phyloP scores from a whole-genome alignment of 2,329 filamentous ascomycete species.

The Ceratocystis colombiana region DNA sequence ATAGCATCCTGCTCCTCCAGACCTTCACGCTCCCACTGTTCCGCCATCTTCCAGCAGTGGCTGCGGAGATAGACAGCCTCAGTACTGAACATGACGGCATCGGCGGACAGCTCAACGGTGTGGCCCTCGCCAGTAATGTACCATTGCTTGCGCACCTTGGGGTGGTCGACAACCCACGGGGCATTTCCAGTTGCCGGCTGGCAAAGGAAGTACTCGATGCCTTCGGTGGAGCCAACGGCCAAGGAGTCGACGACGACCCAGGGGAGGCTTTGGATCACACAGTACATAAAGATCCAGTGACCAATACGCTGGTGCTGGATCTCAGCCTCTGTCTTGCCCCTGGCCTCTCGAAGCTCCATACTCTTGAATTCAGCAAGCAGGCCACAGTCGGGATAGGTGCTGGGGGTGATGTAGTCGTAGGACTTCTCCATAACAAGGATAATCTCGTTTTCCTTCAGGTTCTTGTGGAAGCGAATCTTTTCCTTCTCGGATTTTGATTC shows the following conservation, averaged over 20 bases:
- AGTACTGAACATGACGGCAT: constrained; percentile 51
- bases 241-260: constrained; percentile 69
- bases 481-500: constrained; percentile 58
- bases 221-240: constrained; percentile 55
- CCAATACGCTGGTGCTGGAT: constrained; percentile 62
- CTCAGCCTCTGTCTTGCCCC: constrained; percentile 54
- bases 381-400: constrained; percentile 35
- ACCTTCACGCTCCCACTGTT: constrained; percentile 38
- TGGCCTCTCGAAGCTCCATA: constrained; percentile 60
- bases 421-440: constrained; percentile 66
- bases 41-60: constrained; percentile 47
- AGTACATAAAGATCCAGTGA: constrained; percentile 74
- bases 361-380: constrained; percentile 61
- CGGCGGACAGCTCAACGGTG: constrained; percentile 47
- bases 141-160: constrained; percentile 57
- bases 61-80: constrained; percentile 51
- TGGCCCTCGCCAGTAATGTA: constrained; percentile 59
- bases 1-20: constrained; percentile 28
- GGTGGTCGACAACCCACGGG: constrained; percentile 61
- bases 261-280: constrained; percentile 64
- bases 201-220: constrained; percentile 74
- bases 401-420: constrained; percentile 61
- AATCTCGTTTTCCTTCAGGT: constrained; percentile 68
- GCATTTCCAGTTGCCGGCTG: constrained; percentile 60
- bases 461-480: constrained; percentile 60